Evolutionary conservation across 306 rosid species (phyloP).

Genomic region (Lablab purpureus): DNA sequence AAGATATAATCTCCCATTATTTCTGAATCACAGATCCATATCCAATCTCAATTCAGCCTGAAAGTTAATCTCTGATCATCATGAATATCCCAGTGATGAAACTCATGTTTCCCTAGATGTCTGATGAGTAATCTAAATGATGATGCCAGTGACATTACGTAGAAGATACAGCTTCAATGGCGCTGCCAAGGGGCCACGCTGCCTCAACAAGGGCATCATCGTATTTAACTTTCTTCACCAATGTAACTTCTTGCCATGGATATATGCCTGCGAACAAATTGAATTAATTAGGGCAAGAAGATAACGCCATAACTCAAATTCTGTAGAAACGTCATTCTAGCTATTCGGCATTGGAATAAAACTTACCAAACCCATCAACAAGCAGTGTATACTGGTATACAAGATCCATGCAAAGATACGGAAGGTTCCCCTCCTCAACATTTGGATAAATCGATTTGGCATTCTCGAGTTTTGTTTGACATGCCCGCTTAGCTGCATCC

Average conservation of each 20-base stretch:
- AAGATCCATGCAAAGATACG: constrained; percentile 98
- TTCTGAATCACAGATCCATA: constrained; percentile 43
- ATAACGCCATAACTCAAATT: constrained; percentile 28
- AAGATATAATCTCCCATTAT: constrained; percentile 54
- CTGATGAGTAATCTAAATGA: constrained; percentile 49
- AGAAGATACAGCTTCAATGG: constrained; percentile 95
- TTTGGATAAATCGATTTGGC: constrained; percentile 65
- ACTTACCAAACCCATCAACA: constrained; percentile 94
- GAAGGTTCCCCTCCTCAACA: constrained; percentile 77
- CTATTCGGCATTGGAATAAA: constrained; percentile 24
- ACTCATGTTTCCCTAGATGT: constrained; percentile 27
- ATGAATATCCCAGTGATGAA: constrained; percentile 36
- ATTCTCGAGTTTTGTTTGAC: constrained; percentile 73
- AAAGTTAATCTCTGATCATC: constrained; percentile 42
- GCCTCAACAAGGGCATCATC: constrained; percentile 87
- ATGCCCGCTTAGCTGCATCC: constrained; percentile 93
- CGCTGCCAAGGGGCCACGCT: constrained; percentile 99
- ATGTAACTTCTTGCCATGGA: constrained; percentile 92
- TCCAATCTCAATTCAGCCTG: constrained; percentile 48
- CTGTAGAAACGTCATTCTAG: constrained; percentile 9
- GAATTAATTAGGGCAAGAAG: constrained; percentile 29
- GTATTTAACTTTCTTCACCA: constrained; percentile 92
- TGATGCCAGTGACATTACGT: constrained; percentile 54
- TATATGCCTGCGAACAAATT: constrained; percentile 69
- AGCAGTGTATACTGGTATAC: constrained; percentile 85